phyloP scores from a whole-genome alignment of 2,329 filamentous ascomycete species.

The Neofusicoccum kwambonambiense region DNA sequence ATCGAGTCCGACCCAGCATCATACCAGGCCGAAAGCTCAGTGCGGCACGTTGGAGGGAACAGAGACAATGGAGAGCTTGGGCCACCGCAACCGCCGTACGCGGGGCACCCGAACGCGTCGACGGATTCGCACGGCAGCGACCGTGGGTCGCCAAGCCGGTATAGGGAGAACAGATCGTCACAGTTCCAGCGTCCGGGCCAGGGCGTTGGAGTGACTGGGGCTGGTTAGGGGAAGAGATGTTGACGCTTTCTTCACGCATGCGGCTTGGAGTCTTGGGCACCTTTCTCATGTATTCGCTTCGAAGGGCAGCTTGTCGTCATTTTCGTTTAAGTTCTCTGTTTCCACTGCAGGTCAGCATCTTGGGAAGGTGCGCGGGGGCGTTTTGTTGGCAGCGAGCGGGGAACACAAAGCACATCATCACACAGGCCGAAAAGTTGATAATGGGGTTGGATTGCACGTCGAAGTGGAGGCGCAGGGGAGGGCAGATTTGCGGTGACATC shows the following conservation, averaged over 20 bases:
- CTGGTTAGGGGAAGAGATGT: not conserved
- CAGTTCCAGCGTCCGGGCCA: slow-evolving; percentile 34
- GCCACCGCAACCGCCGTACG: slow-evolving; percentile 35
- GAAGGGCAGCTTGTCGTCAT: not conserved
- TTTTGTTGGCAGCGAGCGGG: slow-evolving; percentile 6
- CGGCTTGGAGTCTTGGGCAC: slow-evolving; percentile 14
- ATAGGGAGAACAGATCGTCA: slow-evolving; percentile 34
- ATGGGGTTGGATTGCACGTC: slow-evolving; percentile 12
- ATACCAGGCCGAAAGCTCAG: slow-evolving; percentile 80
- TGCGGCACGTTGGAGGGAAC: slow-evolving; percentile 63
- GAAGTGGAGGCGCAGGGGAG: not conserved
- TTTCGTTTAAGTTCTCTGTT: not conserved
- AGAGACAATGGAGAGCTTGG: slow-evolving; percentile 27
- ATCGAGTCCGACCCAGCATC: slow-evolving; percentile 87
- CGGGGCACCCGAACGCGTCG: slow-evolving; percentile 31
- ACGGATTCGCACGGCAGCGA: slow-evolving; percentile 29
- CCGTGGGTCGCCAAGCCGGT: slow-evolving; percentile 35
- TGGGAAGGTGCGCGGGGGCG: slow-evolving; percentile 14
- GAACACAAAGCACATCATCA: slow-evolving; percentile 5
- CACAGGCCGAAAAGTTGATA: slow-evolving; percentile 9
- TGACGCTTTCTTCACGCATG: slow-evolving; percentile 5
- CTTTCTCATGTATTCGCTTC: slow-evolving; percentile 15
- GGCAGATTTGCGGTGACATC: slow-evolving; percentile 7
- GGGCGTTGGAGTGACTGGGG: slow-evolving; percentile 24
- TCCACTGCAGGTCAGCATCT: slow-evolving; percentile 15